A percentile compares a stretch with the other conserved stretches of the same genome.
phyloP scores from a whole-genome alignment of 2,329 filamentous ascomycete genomes.

The Alternaria viburni region DNA sequence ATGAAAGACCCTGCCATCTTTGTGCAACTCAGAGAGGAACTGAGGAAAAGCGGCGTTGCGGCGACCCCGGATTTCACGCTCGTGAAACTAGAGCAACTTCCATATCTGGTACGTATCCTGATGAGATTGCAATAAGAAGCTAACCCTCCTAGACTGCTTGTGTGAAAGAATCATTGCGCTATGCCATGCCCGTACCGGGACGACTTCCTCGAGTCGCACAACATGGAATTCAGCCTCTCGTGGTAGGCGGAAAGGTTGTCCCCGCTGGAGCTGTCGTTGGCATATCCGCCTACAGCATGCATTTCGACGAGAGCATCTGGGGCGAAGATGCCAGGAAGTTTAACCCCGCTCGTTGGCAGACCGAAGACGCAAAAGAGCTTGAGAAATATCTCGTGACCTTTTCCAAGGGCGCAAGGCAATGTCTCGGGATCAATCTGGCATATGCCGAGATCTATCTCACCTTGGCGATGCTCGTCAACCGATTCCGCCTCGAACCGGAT shows the following conservation, averaged over 20 bases:
- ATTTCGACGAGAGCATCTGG: background rate
- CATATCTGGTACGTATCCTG: background rate
- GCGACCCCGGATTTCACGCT: background rate
- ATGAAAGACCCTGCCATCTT: background rate
- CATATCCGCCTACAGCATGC: background rate
- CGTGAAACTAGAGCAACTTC: background rate
- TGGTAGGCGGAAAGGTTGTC: too few species aligned
- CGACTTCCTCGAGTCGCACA: background rate
- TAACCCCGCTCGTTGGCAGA: background rate
- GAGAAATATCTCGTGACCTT: background rate
- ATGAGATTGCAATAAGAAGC: background rate
- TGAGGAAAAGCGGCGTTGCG: background rate
- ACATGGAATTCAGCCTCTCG: background rate
- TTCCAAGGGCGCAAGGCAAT: background rate
- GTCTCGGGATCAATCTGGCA: background rate
- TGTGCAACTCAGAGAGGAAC: background rate
- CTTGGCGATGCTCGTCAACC: too few species aligned
- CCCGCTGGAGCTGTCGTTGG: background rate
- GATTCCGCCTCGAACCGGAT: background rate
- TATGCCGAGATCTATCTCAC: background rate
- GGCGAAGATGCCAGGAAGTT: background rate
- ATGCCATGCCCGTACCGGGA: background rate
- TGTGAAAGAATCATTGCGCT: background rate
- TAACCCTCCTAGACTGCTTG: background rate
- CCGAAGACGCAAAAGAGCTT: background rate